These are phyloP conservation scores for Pichia sp. DNA, from an alignment of 1,139 yeast species.

Conservation along the genomic window DNA sequence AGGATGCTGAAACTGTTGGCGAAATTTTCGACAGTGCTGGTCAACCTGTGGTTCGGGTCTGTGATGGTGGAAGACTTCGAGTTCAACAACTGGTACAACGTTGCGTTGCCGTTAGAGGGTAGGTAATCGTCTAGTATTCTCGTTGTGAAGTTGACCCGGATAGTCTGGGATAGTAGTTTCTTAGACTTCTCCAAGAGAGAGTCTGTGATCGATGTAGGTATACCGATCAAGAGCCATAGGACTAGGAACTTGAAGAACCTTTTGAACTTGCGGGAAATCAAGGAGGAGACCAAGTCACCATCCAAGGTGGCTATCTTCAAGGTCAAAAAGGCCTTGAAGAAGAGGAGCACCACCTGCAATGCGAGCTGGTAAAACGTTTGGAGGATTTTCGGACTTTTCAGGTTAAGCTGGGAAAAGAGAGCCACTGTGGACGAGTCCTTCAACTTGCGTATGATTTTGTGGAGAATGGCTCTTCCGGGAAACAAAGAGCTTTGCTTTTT, in stretches of 20 bases:
- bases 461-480: not conserved
- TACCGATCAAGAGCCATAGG: conserved; percentile 80
- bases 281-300: conserved; percentile 78
- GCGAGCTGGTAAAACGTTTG: conserved; percentile 45
- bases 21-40: conserved; percentile 75
- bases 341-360: conserved; percentile 41
- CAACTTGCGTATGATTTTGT: not conserved
- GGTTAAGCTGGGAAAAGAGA: conserved; percentile 22
- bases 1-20: conserved; percentile 68
- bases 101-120: conserved; percentile 48
- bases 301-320: conserved; percentile 83
- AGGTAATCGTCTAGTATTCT: conserved; percentile 64
- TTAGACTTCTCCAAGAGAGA: conserved; percentile 71
- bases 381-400: conserved; percentile 16
- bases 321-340: conserved; percentile 69
- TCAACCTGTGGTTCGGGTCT: conserved; percentile 80
- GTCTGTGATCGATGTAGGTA: conserved; percentile 83
- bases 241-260: conserved; percentile 61
- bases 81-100: conserved; percentile 33
- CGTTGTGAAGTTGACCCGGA: conserved; percentile 64
- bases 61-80: conserved; percentile 33
- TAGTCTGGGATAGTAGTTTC: conserved; percentile 58
- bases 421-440: conserved; percentile 22
- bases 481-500: not conserved
- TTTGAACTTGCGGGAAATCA: conserved; percentile 67